Percentiles rank a stretch among this genome's conserved stretches.
phyloP scores from a whole-genome alignment of 768 basidiomycete genomes.

The Coprinopsis strossmayeri region DNA sequence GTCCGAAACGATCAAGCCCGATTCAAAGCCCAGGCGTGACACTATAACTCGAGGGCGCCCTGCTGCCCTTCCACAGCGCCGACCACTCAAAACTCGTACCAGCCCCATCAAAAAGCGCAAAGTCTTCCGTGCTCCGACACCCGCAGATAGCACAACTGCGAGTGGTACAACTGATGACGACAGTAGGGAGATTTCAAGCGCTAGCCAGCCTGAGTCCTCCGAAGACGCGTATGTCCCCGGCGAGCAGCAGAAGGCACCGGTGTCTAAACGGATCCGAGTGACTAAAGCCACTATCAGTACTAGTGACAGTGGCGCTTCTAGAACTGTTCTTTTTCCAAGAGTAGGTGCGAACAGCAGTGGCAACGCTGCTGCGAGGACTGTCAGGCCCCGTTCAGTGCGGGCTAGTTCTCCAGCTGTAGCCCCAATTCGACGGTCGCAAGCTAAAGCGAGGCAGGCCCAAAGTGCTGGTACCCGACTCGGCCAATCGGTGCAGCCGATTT shows the following conservation, averaged over 20 bases:
- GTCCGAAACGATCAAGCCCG: not conserved
- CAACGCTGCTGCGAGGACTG: too few relatives aligned
- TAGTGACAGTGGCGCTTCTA: too few relatives aligned
- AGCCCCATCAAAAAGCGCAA: conserved; percentile 1
- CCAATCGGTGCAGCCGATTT: too few relatives aligned
- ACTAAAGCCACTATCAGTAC: too few relatives aligned
- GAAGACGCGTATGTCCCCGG: conserved; percentile 2
- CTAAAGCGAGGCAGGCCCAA: too few relatives aligned
- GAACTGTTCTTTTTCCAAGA: too few relatives aligned
- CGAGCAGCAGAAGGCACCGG: not conserved
- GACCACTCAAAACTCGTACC: not conserved
- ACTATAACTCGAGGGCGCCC: not conserved
- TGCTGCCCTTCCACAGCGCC: not conserved
- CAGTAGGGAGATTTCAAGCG: not conserved
- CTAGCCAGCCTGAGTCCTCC: too few relatives aligned
- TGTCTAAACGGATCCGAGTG: not conserved
- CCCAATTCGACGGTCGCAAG: too few relatives aligned
- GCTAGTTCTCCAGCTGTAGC: too few relatives aligned
- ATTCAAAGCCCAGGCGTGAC: not conserved
- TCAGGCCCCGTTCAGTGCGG: too few relatives aligned
- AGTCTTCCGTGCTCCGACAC: not conserved
- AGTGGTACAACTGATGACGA: not conserved
- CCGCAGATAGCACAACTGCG: not conserved
- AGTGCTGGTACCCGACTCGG: too few relatives aligned
- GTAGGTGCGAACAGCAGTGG: too few relatives aligned